phyloP scores from a whole-genome alignment of 305 asterid species.

The Fraxinus paxiana region DNA sequence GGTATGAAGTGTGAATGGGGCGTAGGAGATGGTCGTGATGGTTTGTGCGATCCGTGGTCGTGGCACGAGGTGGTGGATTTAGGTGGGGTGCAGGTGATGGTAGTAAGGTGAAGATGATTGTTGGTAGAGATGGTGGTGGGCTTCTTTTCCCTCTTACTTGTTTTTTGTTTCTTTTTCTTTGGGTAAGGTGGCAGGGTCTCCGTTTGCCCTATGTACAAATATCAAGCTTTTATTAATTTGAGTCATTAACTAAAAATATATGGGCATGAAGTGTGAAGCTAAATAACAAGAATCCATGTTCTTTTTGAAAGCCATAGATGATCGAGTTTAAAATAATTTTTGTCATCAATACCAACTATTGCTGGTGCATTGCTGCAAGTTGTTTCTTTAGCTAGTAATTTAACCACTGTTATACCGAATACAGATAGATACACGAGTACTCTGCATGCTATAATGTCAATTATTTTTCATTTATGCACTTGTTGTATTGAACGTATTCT shows the following conservation, averaged over 20 bases:
- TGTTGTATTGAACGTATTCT: neutral
- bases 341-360: neutral
- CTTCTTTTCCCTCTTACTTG: neutral
- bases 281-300: neutral
- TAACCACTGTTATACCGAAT: neutral
- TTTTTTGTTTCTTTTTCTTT: neutral
- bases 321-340: neutral
- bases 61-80: no score
- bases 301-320: neutral
- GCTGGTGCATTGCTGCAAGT: neutral
- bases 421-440: neutral
- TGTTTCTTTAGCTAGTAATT: neutral
- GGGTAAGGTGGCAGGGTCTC: no score
- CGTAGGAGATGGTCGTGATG: no score
- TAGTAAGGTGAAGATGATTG: no score
- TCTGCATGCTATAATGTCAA: neutral
- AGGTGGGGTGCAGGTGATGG: no score
- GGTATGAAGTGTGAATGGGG: no score
- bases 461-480: neutral
- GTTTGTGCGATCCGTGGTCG: no score
- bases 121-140: no score
- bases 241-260: neutral
- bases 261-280: neutral
- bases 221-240: no score
- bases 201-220: no score